phyloP scores from a whole-genome alignment of 306 rosid genomes.

The Dryas alaskensis region DNA sequence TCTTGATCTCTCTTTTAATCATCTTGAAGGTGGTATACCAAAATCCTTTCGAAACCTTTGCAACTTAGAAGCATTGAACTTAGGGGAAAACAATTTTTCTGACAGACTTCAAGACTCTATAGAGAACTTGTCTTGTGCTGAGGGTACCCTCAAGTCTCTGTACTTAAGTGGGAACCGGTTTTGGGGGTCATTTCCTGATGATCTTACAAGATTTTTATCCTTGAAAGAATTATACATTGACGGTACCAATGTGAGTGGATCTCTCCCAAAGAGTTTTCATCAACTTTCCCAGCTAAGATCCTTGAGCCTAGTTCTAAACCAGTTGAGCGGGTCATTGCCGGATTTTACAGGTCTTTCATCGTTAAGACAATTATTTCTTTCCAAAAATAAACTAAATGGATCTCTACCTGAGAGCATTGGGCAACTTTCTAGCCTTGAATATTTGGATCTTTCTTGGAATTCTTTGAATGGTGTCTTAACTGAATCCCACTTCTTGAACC shows the following conservation, averaged over 20 bases:
- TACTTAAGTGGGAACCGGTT: conserved; percentile 11
- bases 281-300: conserved; percentile 18
- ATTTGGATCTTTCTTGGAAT: background rate
- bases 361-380: background rate
- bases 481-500: conserved; percentile 22
- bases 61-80: background rate
- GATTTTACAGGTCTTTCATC: conserved; percentile 5
- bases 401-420: conserved; percentile 12
- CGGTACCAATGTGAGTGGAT: conserved; percentile 12
- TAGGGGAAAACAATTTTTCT: conserved; percentile 20
- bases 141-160: conserved; percentile 3
- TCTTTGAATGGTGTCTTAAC: conserved; percentile 5
- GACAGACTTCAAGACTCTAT: conserved; percentile 25
- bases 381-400: conserved; percentile 17
- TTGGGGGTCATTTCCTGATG: conserved; percentile 26
- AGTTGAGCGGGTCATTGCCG: conserved; percentile 21
- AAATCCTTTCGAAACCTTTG: conserved; percentile 18
- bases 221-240: conserved; percentile 11
- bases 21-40: conserved; percentile 23
- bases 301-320: conserved; percentile 23
- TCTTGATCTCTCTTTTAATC: conserved; percentile 22
- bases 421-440: background rate
- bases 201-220: conserved; percentile 19
- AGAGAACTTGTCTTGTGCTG: conserved; percentile 14
- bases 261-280: conserved; percentile 13